Conservation (phyloP, 2,329 filamentous ascomycete species). For the Thielaviopsis punctulata region DNA sequence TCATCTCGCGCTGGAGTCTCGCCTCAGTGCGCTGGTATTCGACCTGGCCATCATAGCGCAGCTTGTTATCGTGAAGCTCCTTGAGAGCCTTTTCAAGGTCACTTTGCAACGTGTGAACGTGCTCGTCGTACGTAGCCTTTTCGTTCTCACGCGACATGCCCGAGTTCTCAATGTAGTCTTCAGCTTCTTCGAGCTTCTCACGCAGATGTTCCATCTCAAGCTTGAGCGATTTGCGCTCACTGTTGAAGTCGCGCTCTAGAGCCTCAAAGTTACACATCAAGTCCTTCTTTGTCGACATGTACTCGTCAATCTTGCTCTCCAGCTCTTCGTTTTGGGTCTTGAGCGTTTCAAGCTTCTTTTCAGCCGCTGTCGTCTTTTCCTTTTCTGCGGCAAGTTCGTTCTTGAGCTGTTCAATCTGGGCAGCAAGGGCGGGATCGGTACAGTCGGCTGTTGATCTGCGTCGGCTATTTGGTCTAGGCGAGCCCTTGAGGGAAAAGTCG, state of each 20-base stretch:
- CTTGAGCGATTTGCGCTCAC: conserved; percentile 69
- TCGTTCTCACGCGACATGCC: conserved; percentile 73
- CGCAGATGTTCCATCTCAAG: conserved; percentile 62
- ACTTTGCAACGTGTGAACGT: conserved; percentile 47
- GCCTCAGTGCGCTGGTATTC: conserved; percentile 45
- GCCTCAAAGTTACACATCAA: conserved; percentile 89
- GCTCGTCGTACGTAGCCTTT: conserved; percentile 51
- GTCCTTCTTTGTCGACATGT: conserved; percentile 81
- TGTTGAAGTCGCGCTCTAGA: conserved; percentile 71
- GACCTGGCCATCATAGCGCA: conserved; percentile 44
- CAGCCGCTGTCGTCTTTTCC: conserved; percentile 46
- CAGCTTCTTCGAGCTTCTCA: conserved; percentile 65
- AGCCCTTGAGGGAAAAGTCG: conserved; percentile 16
- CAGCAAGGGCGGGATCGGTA: not conserved
- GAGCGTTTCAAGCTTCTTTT: conserved; percentile 49
- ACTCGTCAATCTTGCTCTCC: conserved; percentile 62
- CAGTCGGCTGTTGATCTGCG: conserved; percentile 20
- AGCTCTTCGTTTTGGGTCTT: conserved; percentile 32
- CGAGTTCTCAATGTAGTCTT: conserved; percentile 79
- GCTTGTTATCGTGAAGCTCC: conserved; percentile 37
- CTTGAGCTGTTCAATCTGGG: conserved; percentile 40
- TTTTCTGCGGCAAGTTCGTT: conserved; percentile 59
- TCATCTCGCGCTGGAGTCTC: conserved; percentile 39
- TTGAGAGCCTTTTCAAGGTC: conserved; percentile 50
- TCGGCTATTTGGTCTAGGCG: conserved; percentile 27